Evolutionary conservation across 148 eudicot genomes (phyloP).

Genomic region (Tetragonia tetragonoides): DNA sequence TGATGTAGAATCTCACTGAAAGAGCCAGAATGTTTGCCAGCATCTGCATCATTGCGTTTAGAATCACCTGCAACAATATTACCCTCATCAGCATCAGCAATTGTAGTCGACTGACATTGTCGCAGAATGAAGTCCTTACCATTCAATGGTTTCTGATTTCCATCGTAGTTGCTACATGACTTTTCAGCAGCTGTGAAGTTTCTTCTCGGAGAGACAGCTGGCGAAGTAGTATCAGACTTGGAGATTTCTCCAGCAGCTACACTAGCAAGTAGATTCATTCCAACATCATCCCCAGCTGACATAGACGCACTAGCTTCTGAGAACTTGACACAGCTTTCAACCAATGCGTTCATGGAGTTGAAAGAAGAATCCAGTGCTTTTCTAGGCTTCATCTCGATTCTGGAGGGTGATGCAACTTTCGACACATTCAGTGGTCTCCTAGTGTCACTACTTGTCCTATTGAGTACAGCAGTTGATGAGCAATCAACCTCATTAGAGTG

Average conservation of each 20-base stretch:
- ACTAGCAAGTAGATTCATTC: constrained; percentile 87
- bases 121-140: constrained; percentile 1
- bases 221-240: constrained; percentile 39
- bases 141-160: constrained; percentile 5
- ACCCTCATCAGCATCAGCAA: constrained; percentile 3
- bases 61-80: constrained; percentile 12
- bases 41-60: constrained; percentile 14
- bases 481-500: constrained; percentile 33
- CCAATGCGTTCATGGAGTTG: constrained; percentile 68
- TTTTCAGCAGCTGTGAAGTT: constrained; percentile 15
- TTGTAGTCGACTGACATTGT: neutral
- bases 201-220: constrained; percentile 43
- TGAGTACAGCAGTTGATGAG: constrained; percentile 30
- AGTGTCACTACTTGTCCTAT: constrained; percentile 26
- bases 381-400: constrained; percentile 30
- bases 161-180: neutral
- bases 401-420: constrained; percentile 24
- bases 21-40: constrained; percentile 3
- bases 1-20: constrained; percentile 3
- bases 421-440: constrained; percentile 31
- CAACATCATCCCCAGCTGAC: constrained; percentile 59
- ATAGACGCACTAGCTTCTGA: constrained; percentile 48
- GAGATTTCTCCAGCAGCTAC: constrained; percentile 83
- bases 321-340: constrained; percentile 69
- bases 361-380: constrained; percentile 48